These are phyloP conservation scores for Ilyonectria mors-panacis DNA, from an alignment of 2,329 filamentous ascomycete species.

Conservation along the genomic window DNA sequence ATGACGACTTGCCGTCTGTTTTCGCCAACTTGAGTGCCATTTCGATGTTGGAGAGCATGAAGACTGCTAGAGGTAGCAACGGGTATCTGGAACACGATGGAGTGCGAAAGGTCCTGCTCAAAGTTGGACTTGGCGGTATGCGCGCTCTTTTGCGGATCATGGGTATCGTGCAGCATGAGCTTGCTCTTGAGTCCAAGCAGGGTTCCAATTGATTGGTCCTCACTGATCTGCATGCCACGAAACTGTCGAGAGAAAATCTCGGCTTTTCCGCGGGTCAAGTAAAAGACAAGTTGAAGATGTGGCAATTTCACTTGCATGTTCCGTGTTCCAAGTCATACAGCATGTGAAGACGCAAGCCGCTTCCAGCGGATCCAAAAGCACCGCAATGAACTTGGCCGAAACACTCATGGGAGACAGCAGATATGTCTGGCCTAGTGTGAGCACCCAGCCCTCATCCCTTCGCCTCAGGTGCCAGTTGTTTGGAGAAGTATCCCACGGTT, in stretches of 20 bases:
- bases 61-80: no score
- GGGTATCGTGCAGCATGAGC: conserved; percentile 57
- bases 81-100: no score
- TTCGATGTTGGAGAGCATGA: no score
- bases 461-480: conserved; percentile 40
- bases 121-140: no score
- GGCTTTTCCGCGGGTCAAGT: neutral
- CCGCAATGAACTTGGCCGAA: neutral
- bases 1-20: no score
- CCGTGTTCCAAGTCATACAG: neutral
- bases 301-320: conserved; percentile 11
- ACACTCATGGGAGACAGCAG: conserved; percentile 1
- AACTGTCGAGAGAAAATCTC: conserved; percentile 32
- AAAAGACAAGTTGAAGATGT: conserved; percentile 43
- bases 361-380: conserved; percentile 17
- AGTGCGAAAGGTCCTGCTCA: no score
- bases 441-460: conserved; percentile 39
- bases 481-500: conserved; percentile 45
- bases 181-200: conserved; percentile 41
- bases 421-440: neutral
- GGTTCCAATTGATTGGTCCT: conserved; percentile 29
- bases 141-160: conserved; percentile 38
- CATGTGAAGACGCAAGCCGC: conserved; percentile 19
- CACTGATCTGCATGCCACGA: conserved; percentile 29
- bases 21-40: no score